Conservation (phyloP, 2,329 filamentous ascomycete genomes). For the Penicillium sp. region DNA sequence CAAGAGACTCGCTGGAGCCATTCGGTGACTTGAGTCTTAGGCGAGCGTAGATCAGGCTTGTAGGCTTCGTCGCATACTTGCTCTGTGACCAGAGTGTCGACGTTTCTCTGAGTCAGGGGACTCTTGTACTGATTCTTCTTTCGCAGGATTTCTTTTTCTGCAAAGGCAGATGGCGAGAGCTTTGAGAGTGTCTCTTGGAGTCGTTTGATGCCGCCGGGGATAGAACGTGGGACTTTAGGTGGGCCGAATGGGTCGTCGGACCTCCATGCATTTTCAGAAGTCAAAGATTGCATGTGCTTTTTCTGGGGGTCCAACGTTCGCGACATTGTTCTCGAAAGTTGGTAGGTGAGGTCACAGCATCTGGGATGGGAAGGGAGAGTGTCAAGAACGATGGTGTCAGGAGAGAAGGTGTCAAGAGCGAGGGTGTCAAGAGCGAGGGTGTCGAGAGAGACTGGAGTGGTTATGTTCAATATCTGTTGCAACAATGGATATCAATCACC, state of each 20-base stretch:
- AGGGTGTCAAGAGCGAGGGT: too few species aligned
- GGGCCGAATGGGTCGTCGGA: slow-evolving; percentile 35
- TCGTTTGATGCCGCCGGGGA: slow-evolving; percentile 34
- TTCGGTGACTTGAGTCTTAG: slow-evolving; percentile 70
- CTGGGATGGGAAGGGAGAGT: background rate
- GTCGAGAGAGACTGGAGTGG: slow-evolving; percentile 4
- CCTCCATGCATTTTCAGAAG: slow-evolving; percentile 32
- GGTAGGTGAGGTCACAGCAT: background rate
- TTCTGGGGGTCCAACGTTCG: background rate
- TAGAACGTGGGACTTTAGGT: slow-evolving; percentile 28
- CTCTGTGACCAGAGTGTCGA: slow-evolving; percentile 36
- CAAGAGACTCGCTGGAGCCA: slow-evolving; percentile 70
- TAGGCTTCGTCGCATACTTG: slow-evolving; percentile 52
- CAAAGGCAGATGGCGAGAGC: slow-evolving; percentile 33
- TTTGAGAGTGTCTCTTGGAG: slow-evolving; percentile 38
- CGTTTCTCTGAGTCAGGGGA: slow-evolving; percentile 38
- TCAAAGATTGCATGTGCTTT: slow-evolving; percentile 4
- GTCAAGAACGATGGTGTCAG: background rate
- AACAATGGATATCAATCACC: background rate
- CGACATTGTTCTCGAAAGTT: slow-evolving; percentile 1
- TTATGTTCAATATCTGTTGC: slow-evolving; percentile 2
- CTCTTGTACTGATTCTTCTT: slow-evolving; percentile 37
- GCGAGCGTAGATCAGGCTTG: slow-evolving; percentile 54
- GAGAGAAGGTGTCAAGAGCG: background rate
- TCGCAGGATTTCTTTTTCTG: slow-evolving; percentile 37